Evolutionary conservation across 306 rosid species (phyloP).

Genomic region (Erythrophleum fordii): DNA sequence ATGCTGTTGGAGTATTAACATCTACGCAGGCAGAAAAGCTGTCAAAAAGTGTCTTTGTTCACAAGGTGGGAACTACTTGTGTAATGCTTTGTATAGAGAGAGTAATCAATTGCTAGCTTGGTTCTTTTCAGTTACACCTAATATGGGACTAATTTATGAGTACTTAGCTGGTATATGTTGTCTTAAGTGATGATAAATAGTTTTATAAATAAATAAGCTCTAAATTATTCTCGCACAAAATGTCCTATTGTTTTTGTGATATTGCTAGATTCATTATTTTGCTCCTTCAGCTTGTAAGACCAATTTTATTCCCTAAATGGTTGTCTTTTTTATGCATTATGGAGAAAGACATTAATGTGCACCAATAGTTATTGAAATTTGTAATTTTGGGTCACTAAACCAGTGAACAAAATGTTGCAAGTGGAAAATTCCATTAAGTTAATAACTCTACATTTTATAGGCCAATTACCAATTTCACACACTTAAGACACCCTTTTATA

Average conservation of each 20-base stretch:
- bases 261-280: not conserved
- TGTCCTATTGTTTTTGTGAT: not conserved
- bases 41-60: conserved; percentile 42
- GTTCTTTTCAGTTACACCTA: not conserved
- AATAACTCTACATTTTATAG: not conserved
- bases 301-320: not conserved
- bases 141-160: not conserved
- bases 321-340: not conserved
- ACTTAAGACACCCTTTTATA: not conserved
- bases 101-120: not conserved
- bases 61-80: conserved; percentile 36
- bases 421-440: not conserved
- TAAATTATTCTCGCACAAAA: not conserved
- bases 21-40: conserved; percentile 37
- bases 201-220: not conserved
- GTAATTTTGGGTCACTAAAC: not conserved
- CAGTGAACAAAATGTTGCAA: not conserved
- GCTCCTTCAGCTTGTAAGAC: not conserved
- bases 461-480: not conserved
- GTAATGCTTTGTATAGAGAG: not conserved
- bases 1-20: conserved; percentile 26
- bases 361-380: not conserved
- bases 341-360: not conserved
- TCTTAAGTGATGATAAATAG: not conserved
- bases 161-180: not conserved